phyloP scores from a whole-genome alignment of 345 rosid genomes.

The Citropsis articulata region DNA sequence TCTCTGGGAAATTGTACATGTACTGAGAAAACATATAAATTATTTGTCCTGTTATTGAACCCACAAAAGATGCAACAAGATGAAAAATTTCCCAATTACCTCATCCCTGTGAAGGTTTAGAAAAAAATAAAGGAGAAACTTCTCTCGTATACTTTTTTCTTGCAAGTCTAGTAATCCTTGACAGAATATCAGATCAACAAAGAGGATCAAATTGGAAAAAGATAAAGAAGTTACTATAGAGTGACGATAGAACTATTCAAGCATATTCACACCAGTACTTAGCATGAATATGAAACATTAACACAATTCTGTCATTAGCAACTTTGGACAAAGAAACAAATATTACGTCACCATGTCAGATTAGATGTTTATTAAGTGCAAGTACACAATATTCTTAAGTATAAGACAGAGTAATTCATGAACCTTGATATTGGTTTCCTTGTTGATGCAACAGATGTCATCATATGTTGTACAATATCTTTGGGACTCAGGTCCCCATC shows the following conservation, averaged over 20 bases:
- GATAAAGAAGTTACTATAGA: too few relatives aligned
- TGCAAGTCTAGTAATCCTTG: neutral
- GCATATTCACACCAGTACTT: too few relatives aligned
- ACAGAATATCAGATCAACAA: neutral
- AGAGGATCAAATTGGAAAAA: too few relatives aligned
- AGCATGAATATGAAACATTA: too few relatives aligned
- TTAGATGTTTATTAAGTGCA: neutral
- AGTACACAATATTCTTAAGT: neutral
- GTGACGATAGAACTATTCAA: too few relatives aligned
- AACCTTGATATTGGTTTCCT: conserved; percentile 96
- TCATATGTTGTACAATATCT: conserved; percentile 79
- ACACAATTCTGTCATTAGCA: too few relatives aligned
- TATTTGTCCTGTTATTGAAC: neutral
- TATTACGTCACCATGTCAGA: neutral
- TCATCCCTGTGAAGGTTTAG: neutral
- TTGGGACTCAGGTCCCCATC: conserved; percentile 83
- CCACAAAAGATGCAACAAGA: neutral
- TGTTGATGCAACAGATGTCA: conserved; percentile 80
- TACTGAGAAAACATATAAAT: neutral
- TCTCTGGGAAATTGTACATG: neutral
- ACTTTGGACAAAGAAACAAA: neutral
- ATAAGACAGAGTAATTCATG: neutral
- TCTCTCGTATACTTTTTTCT: neutral
- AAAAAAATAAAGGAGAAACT: neutral
- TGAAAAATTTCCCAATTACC: neutral